Evolutionary conservation across 2,329 filamentous ascomycete genomes (phyloP), one percentile per base, ranked within the genome.

Genomic region (Fusarium temperatum): DNA sequence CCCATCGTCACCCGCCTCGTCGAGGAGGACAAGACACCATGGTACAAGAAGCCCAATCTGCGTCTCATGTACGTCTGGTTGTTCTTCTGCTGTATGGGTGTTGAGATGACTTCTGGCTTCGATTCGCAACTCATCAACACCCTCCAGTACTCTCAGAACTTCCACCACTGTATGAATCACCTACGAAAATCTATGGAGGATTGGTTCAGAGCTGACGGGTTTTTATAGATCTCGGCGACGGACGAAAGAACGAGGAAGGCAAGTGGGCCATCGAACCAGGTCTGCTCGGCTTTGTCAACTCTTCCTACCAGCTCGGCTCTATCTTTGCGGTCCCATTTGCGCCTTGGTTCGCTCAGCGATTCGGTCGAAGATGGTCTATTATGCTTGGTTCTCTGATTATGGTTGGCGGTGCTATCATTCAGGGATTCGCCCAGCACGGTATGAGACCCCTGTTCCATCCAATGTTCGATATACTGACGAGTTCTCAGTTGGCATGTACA

Each of bases 101-200:
- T 89, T 26, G 88, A 89, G 78, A 87, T 88, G 68, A 89, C 88
- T 0, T 88, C 86, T 8, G 87, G 88, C 1, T 89, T 89, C 61
- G 88, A 89, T 74, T 87, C 85, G 8, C 87, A 81, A 62, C 72
- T 81, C n/a, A 80, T 81, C 75, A 85, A 84, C 70, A 83, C 82
- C 1, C 77, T 85, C 2, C 83, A 85, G 64, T 82, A 84, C 66
- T 79, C 82, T 28, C 75, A 78, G 44, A 74, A 78, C 10, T 85
- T 82, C 78, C 80, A 83, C 54, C 74, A 79, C n/a, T 85, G 83
- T 82, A 75, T 2, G 75, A 18, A 26, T 14, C 12, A n/a, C 3
- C 9, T 39, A 8, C 14, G n/a, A 26, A n/a, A 13, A 8, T 8
- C 3, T 12, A 8, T 7, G 10, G 3, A 11, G 4, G 3, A 8